These are phyloP conservation scores for Eutypa lata DNA, from an alignment of 2,329 filamentous ascomycete genomes.

Conservation along the genomic window DNA sequence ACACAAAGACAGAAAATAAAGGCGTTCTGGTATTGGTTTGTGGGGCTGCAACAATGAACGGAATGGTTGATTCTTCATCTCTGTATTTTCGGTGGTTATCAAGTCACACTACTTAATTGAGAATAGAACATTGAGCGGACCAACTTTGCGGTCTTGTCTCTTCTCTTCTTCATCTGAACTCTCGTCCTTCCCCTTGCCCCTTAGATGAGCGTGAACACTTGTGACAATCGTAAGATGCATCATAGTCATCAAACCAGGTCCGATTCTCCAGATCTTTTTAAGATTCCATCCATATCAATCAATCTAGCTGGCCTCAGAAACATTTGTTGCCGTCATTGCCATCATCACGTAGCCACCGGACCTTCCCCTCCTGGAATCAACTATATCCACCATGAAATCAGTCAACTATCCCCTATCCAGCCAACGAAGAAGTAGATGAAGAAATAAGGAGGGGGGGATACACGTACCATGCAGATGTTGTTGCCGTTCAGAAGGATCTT, in stretches of 20 bases:
- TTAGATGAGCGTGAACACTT: background rate
- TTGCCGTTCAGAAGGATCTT: conserved; percentile 98
- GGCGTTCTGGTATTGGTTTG: conserved; percentile 13
- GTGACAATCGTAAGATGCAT: background rate
- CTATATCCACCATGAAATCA: conserved; percentile 37
- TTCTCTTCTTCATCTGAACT: background rate
- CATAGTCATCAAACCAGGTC: background rate
- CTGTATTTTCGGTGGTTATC: background rate
- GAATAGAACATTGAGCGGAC: background rate
- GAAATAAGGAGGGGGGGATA: background rate
- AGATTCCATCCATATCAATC: conserved; percentile 3
- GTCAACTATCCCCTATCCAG: background rate
- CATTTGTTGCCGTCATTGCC: background rate
- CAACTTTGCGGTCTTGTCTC: background rate
- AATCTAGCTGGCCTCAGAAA: background rate
- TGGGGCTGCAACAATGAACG: background rate
- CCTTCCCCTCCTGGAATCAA: conserved; percentile 78
- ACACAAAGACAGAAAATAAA: background rate
- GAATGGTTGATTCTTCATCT: background rate
- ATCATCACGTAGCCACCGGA: conserved; percentile 41
- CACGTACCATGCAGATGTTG: conserved; percentile 95
- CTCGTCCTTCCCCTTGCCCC: background rate
- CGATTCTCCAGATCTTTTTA: background rate
- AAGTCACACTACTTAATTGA: background rate
- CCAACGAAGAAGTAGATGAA: background rate